Conservation (phyloP, 1,284 basidiomycete genomes). For the Bondarzewia mesenterica region DNA sequence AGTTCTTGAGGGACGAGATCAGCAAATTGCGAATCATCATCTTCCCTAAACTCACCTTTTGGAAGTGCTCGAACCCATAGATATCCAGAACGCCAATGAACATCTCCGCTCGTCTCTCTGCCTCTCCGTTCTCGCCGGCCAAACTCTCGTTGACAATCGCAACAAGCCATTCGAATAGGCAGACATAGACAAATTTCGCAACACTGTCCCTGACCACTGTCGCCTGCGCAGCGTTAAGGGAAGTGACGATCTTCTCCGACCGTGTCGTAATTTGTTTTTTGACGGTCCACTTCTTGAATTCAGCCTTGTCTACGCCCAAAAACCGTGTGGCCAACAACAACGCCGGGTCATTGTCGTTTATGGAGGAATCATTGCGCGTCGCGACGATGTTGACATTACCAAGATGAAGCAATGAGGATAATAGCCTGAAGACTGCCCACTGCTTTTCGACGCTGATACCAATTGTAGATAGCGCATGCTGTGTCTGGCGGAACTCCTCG, state of each 20-base stretch:
- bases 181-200: constrained; percentile 98
- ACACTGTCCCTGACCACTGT: constrained; percentile 96
- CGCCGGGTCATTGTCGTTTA: constrained; percentile 82
- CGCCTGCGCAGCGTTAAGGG: constrained; percentile 83
- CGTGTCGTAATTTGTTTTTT: constrained; percentile 97
- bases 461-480: constrained; percentile 92
- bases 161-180: constrained; percentile 98
- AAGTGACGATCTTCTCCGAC: constrained; percentile 91
- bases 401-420: constrained; percentile 91
- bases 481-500: constrained; percentile 91
- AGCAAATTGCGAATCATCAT: neutral
- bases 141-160: constrained; percentile 95
- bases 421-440: constrained; percentile 94
- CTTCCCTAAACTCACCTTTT: constrained; percentile 58
- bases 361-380: constrained; percentile 73
- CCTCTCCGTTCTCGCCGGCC: constrained; percentile 83
- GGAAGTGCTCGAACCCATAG: constrained; percentile 95
- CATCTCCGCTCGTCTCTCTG: constrained; percentile 83
- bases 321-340: constrained; percentile 81
- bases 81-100: constrained; percentile 99
- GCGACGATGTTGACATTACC: constrained; percentile 92
- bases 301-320: constrained; percentile 83
- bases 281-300: constrained; percentile 98
- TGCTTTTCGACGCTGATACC: constrained; percentile 97
- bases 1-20: constrained; percentile 52